These are phyloP conservation scores for Macadamia integrifolia DNA, from an alignment of 164 flowering plant species.

Conservation along the genomic window DNA sequence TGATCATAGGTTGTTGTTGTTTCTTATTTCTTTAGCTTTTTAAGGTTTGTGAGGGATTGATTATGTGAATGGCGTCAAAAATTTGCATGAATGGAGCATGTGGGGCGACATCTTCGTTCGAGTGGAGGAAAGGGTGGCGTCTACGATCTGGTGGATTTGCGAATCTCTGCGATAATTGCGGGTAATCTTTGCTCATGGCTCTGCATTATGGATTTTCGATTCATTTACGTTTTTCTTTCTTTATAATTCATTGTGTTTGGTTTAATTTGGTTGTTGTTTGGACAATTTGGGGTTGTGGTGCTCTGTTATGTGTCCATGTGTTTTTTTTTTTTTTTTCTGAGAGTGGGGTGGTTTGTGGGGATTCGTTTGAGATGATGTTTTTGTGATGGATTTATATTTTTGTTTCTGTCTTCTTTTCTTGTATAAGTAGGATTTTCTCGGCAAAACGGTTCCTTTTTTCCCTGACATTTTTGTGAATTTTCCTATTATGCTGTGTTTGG, in stretches of 20 bases:
- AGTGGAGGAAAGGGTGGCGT: slow-evolving; percentile 66
- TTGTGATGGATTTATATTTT: no score
- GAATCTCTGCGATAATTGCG: slow-evolving; percentile 63
- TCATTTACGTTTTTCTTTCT: background rate
- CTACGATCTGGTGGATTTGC: slow-evolving; percentile 70
- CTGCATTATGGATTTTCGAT: background rate
- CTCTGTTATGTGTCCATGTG: background rate
- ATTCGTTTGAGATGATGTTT: no score
- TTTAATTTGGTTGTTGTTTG: background rate
- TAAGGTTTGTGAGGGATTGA: slow-evolving; percentile 11
- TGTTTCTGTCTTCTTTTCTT: no score
- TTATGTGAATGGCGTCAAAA: slow-evolving; percentile 35
- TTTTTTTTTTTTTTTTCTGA: no score
- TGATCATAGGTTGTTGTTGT: background rate
- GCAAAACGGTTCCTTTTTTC: no score
- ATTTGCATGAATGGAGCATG: slow-evolving; percentile 58
- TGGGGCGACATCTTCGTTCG: slow-evolving; percentile 34
- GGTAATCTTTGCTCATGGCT: slow-evolving; percentile 30
- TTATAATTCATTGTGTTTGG: background rate
- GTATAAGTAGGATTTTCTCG: no score
- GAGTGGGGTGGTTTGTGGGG: background rate
- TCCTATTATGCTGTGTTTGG: no score
- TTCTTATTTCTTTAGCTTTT: background rate
- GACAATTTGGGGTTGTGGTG: background rate
- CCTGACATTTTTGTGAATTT: no score